Evolutionary conservation across 2,329 filamentous ascomycete genomes (phyloP), one percentile per base, ranked within the genome.

Genomic region (Metarhizium anisopliae): DNA sequence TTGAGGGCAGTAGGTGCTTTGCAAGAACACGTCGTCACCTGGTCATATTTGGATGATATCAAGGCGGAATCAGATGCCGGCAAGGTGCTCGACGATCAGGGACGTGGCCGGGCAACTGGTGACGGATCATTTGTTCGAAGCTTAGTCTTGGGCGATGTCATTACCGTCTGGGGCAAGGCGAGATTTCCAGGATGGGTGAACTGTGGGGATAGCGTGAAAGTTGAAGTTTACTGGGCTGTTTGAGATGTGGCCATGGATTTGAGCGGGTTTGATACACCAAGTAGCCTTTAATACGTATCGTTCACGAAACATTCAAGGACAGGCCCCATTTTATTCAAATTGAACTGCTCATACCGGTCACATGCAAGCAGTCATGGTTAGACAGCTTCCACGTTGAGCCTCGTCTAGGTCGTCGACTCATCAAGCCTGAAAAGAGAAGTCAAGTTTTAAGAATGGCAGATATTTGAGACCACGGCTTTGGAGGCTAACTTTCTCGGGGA

Each of bases 161-260:
- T 86, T 11, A 85, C 82, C 0, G 63, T 86, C 2, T 86, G 83
- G 83, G 82, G 71, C 1, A 83, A 79, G 66, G 75, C 80, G 2
- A 74, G 82, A 56, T 85, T 81, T 55, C 66, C 64, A 0, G 76
- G 69, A 0, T 86, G 83, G 83, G 50, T 54, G 1, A 85, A 85
- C 58, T 53, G 68, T 13, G 65, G 85, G 10, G 65, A 78, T 50
- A 72, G 68, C 13, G 77, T 79, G 2, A 72, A 74, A 64, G 68
- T 85, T 35, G 78, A 81, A 56, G 72, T 85, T 30, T 85, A 81
- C 62, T 86, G 81, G 80, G 78, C 80, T 66, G 58, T 82, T 47
- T 72, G 55, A 63, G 18, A 25, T 49, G 5, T 2, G 5, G 42
- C 42, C n/a, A 14, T 40, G 14, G 38, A 40, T 40, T 13, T 16